These are phyloP conservation scores for Penicillium janthinellum DNA, from an alignment of 2,329 filamentous ascomycete species.

Conservation along the genomic window DNA sequence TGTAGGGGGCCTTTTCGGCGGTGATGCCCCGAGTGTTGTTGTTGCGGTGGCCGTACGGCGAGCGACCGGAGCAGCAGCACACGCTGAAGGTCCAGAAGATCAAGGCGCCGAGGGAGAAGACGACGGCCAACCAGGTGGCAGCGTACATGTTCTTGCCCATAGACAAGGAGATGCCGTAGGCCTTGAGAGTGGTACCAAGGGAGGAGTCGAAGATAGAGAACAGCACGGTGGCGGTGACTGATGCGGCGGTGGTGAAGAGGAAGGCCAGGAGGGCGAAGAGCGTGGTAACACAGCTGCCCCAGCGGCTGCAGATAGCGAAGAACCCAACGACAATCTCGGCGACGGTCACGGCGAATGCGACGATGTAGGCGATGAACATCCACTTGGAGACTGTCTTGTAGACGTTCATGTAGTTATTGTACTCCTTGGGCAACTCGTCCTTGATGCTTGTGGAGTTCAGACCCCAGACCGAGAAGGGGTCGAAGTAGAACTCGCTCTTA, in stretches of 20 bases:
- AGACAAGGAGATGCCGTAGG: slow-evolving; percentile 68
- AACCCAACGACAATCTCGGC: slow-evolving; percentile 76
- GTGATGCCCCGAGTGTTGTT: slow-evolving; percentile 45
- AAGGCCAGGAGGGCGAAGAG: slow-evolving; percentile 65
- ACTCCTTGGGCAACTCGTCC: slow-evolving; percentile 66
- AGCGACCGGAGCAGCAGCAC: slow-evolving; percentile 83
- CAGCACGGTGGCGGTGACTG: slow-evolving; percentile 73
- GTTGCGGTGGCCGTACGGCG: slow-evolving; percentile 49
- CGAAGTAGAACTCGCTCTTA: slow-evolving; percentile 74
- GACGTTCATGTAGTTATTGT: slow-evolving; percentile 67
- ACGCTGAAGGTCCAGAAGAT: slow-evolving; percentile 91
- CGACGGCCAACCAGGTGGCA: slow-evolving; percentile 76
- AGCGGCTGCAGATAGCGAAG: slow-evolving; percentile 79
- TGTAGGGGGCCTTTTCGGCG: slow-evolving; percentile 63
- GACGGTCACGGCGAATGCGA: slow-evolving; percentile 69
- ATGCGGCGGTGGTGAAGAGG: slow-evolving; percentile 64
- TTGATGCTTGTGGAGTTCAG: slow-evolving; percentile 60
- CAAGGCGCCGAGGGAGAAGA: slow-evolving; percentile 71
- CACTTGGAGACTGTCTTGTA: slow-evolving; percentile 77
- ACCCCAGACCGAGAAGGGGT: slow-evolving; percentile 67
- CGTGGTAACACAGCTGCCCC: slow-evolving; percentile 79
- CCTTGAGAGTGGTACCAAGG: slow-evolving; percentile 66
- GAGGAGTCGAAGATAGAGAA: slow-evolving; percentile 69
- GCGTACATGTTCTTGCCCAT: slow-evolving; percentile 72
- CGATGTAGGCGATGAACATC: slow-evolving; percentile 79